phyloP scores from a whole-genome alignment of 2,329 filamentous ascomycete species.

The Apiospora saccharicola region DNA sequence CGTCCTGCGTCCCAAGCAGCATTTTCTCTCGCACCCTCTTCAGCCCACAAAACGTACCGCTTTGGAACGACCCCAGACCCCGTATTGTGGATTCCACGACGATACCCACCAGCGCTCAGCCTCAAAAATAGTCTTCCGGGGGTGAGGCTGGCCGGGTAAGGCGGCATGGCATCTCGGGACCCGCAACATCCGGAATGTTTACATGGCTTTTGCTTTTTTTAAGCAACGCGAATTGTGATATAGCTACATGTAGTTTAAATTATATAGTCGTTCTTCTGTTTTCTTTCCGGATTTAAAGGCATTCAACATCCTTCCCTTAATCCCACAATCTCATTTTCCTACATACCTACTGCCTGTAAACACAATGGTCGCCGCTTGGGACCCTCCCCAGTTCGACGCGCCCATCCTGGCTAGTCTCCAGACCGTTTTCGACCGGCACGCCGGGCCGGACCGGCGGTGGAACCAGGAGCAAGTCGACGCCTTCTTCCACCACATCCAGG shows the following conservation, averaged over 20 bases:
- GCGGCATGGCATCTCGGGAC: not conserved
- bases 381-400: not conserved
- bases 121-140: not conserved
- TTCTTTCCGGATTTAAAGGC: too few relatives aligned
- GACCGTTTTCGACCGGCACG: not conserved
- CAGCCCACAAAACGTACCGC: too few relatives aligned
- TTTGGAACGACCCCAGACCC: not conserved
- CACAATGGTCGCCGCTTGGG: not conserved
- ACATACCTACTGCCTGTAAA: not conserved
- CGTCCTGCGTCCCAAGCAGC: not conserved
- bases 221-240: too few relatives aligned
- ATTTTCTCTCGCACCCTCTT: not conserved
- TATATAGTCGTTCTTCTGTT: too few relatives aligned
- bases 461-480: not conserved
- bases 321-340: too few relatives aligned
- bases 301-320: too few relatives aligned
- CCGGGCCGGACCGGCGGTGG: not conserved
- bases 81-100: not conserved
- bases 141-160: not conserved
- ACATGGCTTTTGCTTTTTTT: not conserved
- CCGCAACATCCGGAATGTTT: not conserved
- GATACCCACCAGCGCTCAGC: not conserved
- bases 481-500: slow-evolving; percentile 17
- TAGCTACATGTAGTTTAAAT: too few relatives aligned
- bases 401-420: not conserved